A percentile compares a stretch with the other conserved stretches of the same genome.
Evolutionary conservation across 495 filamentous ascomycete genomes (phyloP).

Genomic region (Mycothermus thermophilus): DNA sequence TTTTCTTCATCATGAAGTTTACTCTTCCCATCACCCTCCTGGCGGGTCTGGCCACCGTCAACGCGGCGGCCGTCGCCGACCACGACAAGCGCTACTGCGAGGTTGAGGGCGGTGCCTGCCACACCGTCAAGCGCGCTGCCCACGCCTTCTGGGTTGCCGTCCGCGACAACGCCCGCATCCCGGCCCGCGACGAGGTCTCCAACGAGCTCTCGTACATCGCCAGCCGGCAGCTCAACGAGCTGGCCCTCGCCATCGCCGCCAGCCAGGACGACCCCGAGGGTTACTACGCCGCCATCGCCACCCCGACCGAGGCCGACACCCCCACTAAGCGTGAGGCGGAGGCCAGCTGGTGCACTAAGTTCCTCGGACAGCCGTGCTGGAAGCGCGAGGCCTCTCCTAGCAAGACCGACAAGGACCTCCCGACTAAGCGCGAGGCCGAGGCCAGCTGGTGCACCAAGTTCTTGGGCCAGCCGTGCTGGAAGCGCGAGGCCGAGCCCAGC

Average conservation of each 20-base stretch:
- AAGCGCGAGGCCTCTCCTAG: slow-evolving; percentile 8
- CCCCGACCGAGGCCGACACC: slow-evolving; percentile 2
- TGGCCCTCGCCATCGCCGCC: slow-evolving; percentile 17
- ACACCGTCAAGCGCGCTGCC: slow-evolving; percentile 25
- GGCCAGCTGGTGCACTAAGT: slow-evolving; percentile 12
- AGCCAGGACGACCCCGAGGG: slow-evolving; percentile 12
- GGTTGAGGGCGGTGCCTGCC: slow-evolving; percentile 22
- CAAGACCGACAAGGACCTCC: neutral
- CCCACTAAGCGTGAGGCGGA: slow-evolving; percentile 15
- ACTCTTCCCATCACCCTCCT: slow-evolving; percentile 21
- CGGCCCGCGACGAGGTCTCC: slow-evolving; percentile 10
- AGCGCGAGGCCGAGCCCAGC: slow-evolving; percentile 6
- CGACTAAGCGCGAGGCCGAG: slow-evolving; percentile 13
- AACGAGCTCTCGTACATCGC: slow-evolving; percentile 10
- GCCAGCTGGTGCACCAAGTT: slow-evolving; percentile 11
- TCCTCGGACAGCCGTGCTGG: slow-evolving; percentile 23
- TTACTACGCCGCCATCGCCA: slow-evolving; percentile 14
- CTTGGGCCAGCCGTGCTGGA: slow-evolving; percentile 16
- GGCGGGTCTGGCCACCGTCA: slow-evolving; percentile 14
- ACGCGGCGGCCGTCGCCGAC: slow-evolving; percentile 14
- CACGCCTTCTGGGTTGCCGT: slow-evolving; percentile 20
- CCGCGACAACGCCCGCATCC: slow-evolving; percentile 4
- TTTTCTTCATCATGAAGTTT: slow-evolving; percentile 33
- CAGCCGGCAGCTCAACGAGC: slow-evolving; percentile 17
- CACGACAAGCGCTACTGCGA: slow-evolving; percentile 19